These are phyloP conservation scores for Apostasia ramifera DNA, from an alignment of 106 monocot species.

Conservation along the genomic window DNA sequence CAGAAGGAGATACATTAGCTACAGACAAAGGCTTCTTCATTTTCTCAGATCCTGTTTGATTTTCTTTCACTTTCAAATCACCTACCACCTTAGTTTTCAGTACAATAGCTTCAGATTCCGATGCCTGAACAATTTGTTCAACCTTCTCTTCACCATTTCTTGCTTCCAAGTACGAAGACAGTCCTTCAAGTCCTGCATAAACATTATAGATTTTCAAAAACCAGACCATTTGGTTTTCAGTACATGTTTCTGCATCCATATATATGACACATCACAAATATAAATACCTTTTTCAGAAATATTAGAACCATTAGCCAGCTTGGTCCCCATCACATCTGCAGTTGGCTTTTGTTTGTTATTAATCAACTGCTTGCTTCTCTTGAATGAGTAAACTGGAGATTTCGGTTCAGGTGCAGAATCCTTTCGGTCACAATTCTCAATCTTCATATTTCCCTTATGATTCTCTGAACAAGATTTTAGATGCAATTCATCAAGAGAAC, in stretches of 20 bases:
- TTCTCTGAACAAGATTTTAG: conserved; percentile 16
- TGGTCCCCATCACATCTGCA: conserved; percentile 2
- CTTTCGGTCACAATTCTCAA: conserved; percentile 4
- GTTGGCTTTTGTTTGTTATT: conserved; percentile 8
- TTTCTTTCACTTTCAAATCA: conserved; percentile 16
- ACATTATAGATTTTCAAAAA: conserved; percentile 3
- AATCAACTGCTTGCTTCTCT: conserved; percentile 25
- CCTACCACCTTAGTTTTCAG: conserved; percentile 15
- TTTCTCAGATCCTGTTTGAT: conserved; percentile 4
- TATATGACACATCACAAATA: neutral
- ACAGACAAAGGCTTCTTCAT: conserved; percentile 8
- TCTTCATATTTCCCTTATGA: conserved; percentile 6
- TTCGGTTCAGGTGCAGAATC: conserved; percentile 8
- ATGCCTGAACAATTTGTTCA: conserved; percentile 12
- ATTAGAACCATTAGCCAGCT: conserved; percentile 8
- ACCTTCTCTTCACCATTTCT: conserved; percentile 1
- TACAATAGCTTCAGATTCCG: conserved; percentile 4
- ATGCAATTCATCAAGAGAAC: conserved; percentile 18
- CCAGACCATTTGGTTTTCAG: conserved; percentile 13
- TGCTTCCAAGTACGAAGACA: conserved; percentile 9
- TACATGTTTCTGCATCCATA: neutral
- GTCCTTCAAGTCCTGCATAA: neutral
- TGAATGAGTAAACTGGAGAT: conserved; percentile 21
- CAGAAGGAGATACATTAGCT: neutral
- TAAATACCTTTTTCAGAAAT: conserved; percentile 15